These are phyloP conservation scores for Eremothecium cymbalariae DNA, from an alignment of 1,139 yeast species.

Conservation along the genomic window DNA sequence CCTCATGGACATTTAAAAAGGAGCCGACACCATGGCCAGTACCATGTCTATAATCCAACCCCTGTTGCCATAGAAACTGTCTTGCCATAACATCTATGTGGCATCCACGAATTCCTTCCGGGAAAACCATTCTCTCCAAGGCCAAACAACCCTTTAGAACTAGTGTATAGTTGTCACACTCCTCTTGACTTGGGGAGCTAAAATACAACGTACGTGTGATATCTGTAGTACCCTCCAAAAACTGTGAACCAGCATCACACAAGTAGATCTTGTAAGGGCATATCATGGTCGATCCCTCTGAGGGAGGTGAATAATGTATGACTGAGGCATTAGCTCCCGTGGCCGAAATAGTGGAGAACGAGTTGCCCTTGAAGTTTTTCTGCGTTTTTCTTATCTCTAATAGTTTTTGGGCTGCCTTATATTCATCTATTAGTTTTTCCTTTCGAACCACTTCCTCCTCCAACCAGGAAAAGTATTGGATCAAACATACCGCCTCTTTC, in stretches of 20 bases:
- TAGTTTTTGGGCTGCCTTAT: slow-evolving; percentile 65
- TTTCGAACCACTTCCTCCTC: slow-evolving; percentile 53
- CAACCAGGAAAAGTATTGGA: slow-evolving; percentile 79
- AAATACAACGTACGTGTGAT: slow-evolving; percentile 90
- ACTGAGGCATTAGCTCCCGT: slow-evolving; percentile 91
- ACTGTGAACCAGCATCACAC: slow-evolving; percentile 92
- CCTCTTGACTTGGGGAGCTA: slow-evolving; percentile 57
- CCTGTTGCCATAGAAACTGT: slow-evolving; percentile 77
- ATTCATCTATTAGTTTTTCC: slow-evolving; percentile 62
- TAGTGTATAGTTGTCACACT: slow-evolving; percentile 68
- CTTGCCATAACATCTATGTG: slow-evolving; percentile 83
- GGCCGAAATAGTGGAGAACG: slow-evolving; percentile 88
- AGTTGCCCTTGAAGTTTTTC: slow-evolving; percentile 65
- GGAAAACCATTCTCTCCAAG: slow-evolving; percentile 68
- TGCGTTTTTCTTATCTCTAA: slow-evolving; percentile 54
- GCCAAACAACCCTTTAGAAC: slow-evolving; percentile 91
- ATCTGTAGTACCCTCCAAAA: slow-evolving; percentile 91
- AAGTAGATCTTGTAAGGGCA: slow-evolving; percentile 73
- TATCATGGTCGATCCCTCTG: slow-evolving; percentile 53
- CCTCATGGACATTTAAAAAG: slow-evolving; percentile 89
- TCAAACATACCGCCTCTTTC: slow-evolving; percentile 79
- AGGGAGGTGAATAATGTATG: slow-evolving; percentile 80
- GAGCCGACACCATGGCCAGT: slow-evolving; percentile 98
- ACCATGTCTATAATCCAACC: slow-evolving; percentile 91
- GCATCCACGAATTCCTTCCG: slow-evolving; percentile 79